phyloP scores from a whole-genome alignment of 139 green algal genomes.

The Gonium pectorale region DNA sequence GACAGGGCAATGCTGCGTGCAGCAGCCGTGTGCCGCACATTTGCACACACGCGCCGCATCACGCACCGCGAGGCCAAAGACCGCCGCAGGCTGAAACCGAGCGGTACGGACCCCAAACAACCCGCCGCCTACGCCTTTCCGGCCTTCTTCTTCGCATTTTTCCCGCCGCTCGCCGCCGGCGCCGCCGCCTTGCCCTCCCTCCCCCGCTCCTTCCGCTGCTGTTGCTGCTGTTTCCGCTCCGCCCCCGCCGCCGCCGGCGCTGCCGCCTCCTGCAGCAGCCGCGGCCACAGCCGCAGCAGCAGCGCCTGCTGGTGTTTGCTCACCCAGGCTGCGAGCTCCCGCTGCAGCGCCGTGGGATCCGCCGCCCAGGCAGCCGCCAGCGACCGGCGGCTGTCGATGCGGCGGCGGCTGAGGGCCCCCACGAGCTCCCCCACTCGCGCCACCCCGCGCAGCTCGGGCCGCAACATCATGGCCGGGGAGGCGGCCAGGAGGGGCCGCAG shows the following conservation, averaged over 20 bases:
- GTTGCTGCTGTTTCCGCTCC: neutral
- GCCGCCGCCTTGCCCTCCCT: neutral
- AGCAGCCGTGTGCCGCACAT: too few species aligned
- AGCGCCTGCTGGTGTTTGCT: conserved; percentile 35
- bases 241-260: neutral
- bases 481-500: conserved; percentile 52
- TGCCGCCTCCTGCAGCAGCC: conserved; percentile 23
- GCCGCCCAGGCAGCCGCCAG: conserved; percentile 64
- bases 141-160: too few species aligned
- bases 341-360: conserved; percentile 61
- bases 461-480: conserved; percentile 57
- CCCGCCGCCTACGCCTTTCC: too few species aligned
- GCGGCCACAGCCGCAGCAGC: conserved; percentile 70
- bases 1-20: too few species aligned
- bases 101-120: too few species aligned
- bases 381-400: conserved; percentile 54
- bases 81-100: too few species aligned
- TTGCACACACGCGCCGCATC: too few species aligned
- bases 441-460: conserved; percentile 70
- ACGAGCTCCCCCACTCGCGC: conserved; percentile 74
- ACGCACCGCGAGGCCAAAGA: too few species aligned
- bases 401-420: conserved; percentile 45
- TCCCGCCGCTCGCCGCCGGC: neutral
- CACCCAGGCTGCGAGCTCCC: conserved; percentile 75
- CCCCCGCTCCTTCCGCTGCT: neutral